Evolutionary conservation across 2,329 filamentous ascomycete genomes (phyloP).

Genomic region (Verticillium nubilum): DNA sequence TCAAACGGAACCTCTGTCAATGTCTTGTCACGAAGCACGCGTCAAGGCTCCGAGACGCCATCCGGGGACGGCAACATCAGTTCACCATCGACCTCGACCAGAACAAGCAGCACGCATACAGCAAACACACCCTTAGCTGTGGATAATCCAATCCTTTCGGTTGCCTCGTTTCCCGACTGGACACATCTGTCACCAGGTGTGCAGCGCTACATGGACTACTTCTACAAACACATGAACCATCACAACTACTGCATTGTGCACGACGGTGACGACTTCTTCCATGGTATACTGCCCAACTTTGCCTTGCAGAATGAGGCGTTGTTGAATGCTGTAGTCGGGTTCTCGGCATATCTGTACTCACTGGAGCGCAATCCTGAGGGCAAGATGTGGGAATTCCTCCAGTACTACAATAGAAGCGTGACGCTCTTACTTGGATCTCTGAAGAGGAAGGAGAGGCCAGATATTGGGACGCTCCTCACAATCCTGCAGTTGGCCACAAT

Average conservation of each 20-base stretch:
- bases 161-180: slow-evolving; percentile 36
- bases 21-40: slow-evolving; percentile 26
- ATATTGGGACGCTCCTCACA: slow-evolving; percentile 71
- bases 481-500: slow-evolving; percentile 90
- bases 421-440: slow-evolving; percentile 68
- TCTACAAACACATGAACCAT: slow-evolving; percentile 68
- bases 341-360: slow-evolving; percentile 81
- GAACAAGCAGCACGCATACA: slow-evolving; percentile 29
- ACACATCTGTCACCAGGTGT: slow-evolving; percentile 62
- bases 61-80: slow-evolving; percentile 46
- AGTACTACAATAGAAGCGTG: slow-evolving; percentile 87
- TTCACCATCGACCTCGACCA: slow-evolving; percentile 47
- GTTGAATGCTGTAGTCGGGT: slow-evolving; percentile 80
- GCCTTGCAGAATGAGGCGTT: slow-evolving; percentile 73
- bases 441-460: slow-evolving; percentile 64
- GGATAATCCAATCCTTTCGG: slow-evolving; percentile 8
- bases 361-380: slow-evolving; percentile 60
- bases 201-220: slow-evolving; percentile 74
- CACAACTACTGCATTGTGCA: slow-evolving; percentile 78
- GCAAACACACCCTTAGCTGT: slow-evolving; percentile 18
- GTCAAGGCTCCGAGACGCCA: slow-evolving; percentile 47
- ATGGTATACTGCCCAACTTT: slow-evolving; percentile 61
- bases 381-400: slow-evolving; percentile 74
- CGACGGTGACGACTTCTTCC: slow-evolving; percentile 69
- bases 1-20: slow-evolving; percentile 12